Percentiles rank a stretch among this genome's conserved stretches.
Conservation (phyloP, 2,329 filamentous ascomycete species). For the Cladophialophora immunda region DNA sequence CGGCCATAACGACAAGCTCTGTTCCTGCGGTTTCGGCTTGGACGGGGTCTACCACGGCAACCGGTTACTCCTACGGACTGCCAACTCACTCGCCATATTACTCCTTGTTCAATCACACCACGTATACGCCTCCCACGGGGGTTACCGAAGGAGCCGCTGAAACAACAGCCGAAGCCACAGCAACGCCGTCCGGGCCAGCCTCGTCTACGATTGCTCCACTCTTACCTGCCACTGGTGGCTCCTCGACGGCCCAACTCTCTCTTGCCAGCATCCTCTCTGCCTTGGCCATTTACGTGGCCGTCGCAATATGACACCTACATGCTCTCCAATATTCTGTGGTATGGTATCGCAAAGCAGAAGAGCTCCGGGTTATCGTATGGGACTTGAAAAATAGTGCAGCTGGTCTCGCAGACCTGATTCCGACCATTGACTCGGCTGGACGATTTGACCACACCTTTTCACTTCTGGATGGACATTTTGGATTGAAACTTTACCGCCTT, state of each 20-base stretch:
- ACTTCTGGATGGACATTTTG: conserved; percentile 15
- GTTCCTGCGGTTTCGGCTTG: conserved; percentile 12
- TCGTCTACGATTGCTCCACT: conserved; percentile 26
- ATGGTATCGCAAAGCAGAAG: neutral
- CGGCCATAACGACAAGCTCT: conserved; percentile 34
- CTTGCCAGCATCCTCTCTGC: conserved; percentile 21
- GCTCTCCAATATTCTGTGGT: neutral
- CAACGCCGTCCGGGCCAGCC: conserved; percentile 24
- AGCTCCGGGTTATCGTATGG: conserved; percentile 15
- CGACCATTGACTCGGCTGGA: conserved; percentile 15
- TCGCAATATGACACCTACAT: conserved; percentile 17
- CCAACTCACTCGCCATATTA: conserved; percentile 33
- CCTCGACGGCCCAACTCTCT: conserved; percentile 15
- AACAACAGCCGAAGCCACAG: conserved; percentile 22
- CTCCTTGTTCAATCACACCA: conserved; percentile 32
- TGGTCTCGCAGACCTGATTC: conserved; percentile 30
- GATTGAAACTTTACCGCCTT: neutral
- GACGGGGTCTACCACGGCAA: conserved; percentile 12
- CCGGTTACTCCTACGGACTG: conserved; percentile 1
- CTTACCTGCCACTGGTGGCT: conserved; percentile 25
- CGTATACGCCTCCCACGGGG: conserved; percentile 5
- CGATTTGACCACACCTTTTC: conserved; percentile 24
- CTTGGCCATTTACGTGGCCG: conserved; percentile 22
- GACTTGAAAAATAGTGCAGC: conserved; percentile 27
- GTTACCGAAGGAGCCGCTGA: conserved; percentile 5